A percentile compares a stretch with the other conserved stretches of the same genome.
phyloP scores from a whole-genome alignment of 495 filamentous ascomycete genomes.

The Astrothelium macrocarpum region DNA sequence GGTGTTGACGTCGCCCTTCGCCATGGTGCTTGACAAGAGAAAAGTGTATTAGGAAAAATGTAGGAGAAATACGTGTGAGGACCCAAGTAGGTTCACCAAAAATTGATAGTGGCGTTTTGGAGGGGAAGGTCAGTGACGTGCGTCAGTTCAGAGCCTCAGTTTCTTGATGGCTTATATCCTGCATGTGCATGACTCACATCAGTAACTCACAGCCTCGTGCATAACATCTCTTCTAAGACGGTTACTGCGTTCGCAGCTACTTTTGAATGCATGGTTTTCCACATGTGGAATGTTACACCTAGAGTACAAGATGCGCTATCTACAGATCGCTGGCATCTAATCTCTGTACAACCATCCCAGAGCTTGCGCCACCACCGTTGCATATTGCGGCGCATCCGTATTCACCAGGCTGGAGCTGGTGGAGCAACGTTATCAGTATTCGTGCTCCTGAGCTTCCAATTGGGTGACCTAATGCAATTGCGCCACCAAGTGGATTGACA shows the following conservation, averaged over 20 bases:
- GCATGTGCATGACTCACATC: no score
- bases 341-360: constrained; percentile 84
- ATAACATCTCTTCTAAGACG: no score
- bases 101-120: not conserved
- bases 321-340: constrained; percentile 41
- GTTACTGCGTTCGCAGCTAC: no score
- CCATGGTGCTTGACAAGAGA: not conserved
- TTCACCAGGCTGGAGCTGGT: constrained; percentile 81
- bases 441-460: constrained; percentile 88
- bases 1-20: constrained; percentile 38
- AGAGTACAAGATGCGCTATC: not conserved
- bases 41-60: not conserved
- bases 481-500: constrained; percentile 83
- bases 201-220: no score
- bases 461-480: constrained; percentile 89
- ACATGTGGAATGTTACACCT: no score
- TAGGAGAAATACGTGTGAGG: no score
- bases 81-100: not conserved
- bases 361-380: constrained; percentile 89
- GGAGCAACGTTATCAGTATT: constrained; percentile 81
- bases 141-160: not conserved
- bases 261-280: no score
- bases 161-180: not conserved
- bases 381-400: constrained; percentile 94
- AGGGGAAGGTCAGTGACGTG: not conserved